These are phyloP conservation scores for Spongospora subterranea DNA, from an alignment of 208 protist species.

Conservation along the genomic window DNA sequence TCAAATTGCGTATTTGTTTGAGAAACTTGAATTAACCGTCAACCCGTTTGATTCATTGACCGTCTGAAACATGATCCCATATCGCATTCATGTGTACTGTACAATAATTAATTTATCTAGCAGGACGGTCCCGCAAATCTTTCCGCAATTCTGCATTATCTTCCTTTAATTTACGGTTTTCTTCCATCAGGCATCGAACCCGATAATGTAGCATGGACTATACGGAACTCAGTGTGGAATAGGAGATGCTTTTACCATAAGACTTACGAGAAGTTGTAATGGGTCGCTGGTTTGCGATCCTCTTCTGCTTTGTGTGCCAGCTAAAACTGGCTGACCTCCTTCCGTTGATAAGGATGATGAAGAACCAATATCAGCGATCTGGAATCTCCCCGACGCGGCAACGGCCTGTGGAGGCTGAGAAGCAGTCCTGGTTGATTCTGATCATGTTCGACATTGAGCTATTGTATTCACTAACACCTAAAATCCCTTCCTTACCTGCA, in stretches of 20 bases:
- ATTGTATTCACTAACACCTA: too few relatives aligned
- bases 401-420: not conserved
- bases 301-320: constrained; percentile 8
- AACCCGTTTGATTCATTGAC: too few relatives aligned
- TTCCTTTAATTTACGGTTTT: constrained; percentile 50
- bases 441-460: too few relatives aligned
- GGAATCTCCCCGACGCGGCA: not conserved
- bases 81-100: not conserved
- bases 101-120: not conserved
- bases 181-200: not conserved
- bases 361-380: constrained; percentile 12
- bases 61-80: not conserved
- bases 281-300: constrained; percentile 17
- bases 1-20: too few relatives aligned
- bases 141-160: not conserved
- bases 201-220: constrained; percentile 30
- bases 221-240: not conserved
- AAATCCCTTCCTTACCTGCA: too few relatives aligned
- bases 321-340: not conserved
- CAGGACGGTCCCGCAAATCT: not conserved
- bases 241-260: not conserved
- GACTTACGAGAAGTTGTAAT: not conserved
- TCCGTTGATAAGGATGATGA: not conserved
- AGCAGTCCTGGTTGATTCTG: not conserved
- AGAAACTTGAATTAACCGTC: too few relatives aligned